Percentiles rank a stretch among this genome's conserved stretches.
Conservation (phyloP, 2,329 filamentous ascomycete species). For the Myriosclerotinia scirpicola region DNA sequence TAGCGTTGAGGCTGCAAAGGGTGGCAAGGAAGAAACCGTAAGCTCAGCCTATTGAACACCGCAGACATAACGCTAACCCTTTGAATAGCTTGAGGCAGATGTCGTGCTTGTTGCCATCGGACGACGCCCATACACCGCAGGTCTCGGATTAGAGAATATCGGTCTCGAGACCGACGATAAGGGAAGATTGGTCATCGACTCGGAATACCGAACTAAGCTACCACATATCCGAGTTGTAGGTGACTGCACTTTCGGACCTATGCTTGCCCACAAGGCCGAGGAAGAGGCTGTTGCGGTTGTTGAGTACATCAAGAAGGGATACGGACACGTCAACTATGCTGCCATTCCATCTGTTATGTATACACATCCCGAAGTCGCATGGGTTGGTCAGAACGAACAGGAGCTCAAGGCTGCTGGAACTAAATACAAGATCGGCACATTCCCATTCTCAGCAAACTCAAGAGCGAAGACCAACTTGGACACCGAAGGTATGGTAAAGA, state of each 20-base stretch:
- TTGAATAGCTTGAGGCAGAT: conserved; percentile 78
- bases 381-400: conserved; percentile 97
- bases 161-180: conserved; percentile 89
- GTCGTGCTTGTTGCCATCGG: conserved; percentile 97
- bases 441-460: conserved; percentile 98
- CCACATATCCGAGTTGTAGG: conserved; percentile 96
- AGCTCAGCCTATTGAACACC: conserved; percentile 42
- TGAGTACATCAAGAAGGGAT: conserved; percentile 97
- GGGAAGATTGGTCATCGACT: conserved; percentile 94
- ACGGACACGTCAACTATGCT: conserved; percentile 98
- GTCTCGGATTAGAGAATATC: conserved; percentile 90
- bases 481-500: conserved; percentile 94
- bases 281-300: conserved; percentile 94
- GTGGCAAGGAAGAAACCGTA: conserved; percentile 90
- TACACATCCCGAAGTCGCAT: conserved; percentile 96
- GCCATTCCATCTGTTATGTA: conserved; percentile 99
- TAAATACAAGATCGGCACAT: conserved; percentile 89
- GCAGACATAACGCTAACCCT: conserved; percentile 11
- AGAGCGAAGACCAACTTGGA: conserved; percentile 98
- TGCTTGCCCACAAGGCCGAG: conserved; percentile 99
- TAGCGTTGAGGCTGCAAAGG: conserved; percentile 88
- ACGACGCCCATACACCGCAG: conserved; percentile 88
- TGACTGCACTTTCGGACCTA: conserved; percentile 94
- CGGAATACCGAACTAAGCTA: conserved; percentile 97
- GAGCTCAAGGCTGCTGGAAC: conserved; percentile 88